Conservation (phyloP, 768 basidiomycete species). For the Macrolepiota albuminosa region DNA sequence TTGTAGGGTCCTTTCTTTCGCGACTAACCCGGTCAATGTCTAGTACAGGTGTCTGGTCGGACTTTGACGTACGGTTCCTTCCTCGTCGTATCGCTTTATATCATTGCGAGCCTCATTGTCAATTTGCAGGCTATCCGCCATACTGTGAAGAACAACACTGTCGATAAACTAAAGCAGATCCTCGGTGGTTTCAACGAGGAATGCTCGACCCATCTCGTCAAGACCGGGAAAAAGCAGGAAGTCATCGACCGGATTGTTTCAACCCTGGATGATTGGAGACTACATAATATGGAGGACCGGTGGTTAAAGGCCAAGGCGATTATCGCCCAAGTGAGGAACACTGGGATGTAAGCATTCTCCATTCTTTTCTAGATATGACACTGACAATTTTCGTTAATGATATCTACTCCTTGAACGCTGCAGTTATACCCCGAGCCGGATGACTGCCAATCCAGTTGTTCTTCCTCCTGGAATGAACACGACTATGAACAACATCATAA, state of each 20-base stretch:
- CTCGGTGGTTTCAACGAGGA: slow-evolving; percentile 75
- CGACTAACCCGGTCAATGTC: slow-evolving; percentile 43
- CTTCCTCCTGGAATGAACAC: slow-evolving; percentile 15
- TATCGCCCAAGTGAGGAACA: slow-evolving; percentile 58
- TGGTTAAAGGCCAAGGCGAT: slow-evolving; percentile 69
- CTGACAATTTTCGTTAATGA: not conserved
- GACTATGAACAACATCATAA: slow-evolving; percentile 22
- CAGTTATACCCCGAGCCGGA: slow-evolving; percentile 19
- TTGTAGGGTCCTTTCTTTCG: not conserved
- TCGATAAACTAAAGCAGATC: slow-evolving; percentile 83
- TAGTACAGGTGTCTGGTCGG: slow-evolving; percentile 55
- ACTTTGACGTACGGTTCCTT: slow-evolving; percentile 60
- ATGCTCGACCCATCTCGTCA: slow-evolving; percentile 60
- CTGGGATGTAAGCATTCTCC: slow-evolving; percentile 54
- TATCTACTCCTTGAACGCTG: not conserved
- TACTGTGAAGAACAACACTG: slow-evolving; percentile 72
- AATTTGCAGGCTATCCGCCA: slow-evolving; percentile 57
- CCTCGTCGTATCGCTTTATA: not conserved
- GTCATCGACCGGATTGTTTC: slow-evolving; percentile 71
- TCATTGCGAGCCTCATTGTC: slow-evolving; percentile 14
- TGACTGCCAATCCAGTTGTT: slow-evolving; percentile 13
- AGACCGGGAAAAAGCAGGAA: slow-evolving; percentile 84
- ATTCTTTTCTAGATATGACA: not conserved
- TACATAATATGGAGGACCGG: slow-evolving; percentile 50
- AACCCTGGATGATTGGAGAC: slow-evolving; percentile 58